Evolutionary conservation across 306 rosid species (phyloP).

Genomic region (Lithocarpus polystachyus): DNA sequence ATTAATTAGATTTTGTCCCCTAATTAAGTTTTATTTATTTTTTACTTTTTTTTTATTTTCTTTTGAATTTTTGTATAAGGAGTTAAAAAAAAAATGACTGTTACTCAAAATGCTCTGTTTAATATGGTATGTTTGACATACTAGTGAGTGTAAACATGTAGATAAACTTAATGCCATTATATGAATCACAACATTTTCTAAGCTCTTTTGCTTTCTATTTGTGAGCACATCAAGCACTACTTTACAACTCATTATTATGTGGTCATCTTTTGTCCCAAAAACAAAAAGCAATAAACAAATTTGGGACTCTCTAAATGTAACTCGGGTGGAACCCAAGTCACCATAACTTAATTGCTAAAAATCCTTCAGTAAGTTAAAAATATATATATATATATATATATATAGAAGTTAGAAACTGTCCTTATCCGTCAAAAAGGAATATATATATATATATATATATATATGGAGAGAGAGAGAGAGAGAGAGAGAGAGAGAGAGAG

Average conservation of each 20-base stretch:
- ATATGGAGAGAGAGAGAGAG: no score
- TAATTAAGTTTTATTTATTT: background rate
- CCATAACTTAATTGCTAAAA: no score
- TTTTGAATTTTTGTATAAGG: slow-evolving; percentile 34
- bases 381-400: no score
- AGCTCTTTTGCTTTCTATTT: background rate
- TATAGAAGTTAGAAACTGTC: no score
- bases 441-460: no score
- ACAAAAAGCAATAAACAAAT: no score
- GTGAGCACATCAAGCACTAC: background rate
- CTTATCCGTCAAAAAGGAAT: no score
- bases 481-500: no score
- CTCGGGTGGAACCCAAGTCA: no score
- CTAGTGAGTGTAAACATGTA: slow-evolving; percentile 64
- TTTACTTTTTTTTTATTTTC: background rate
- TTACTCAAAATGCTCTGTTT: slow-evolving; percentile 45
- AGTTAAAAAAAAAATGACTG: slow-evolving; percentile 39
- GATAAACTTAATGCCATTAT: slow-evolving; percentile 40
- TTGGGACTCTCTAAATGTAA: no score
- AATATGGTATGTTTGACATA: slow-evolving; percentile 39
- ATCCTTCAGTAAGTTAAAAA: no score
- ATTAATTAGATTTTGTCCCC: background rate
- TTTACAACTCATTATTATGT: background rate
- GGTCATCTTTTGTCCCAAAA: no score
- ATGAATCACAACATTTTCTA: slow-evolving; percentile 7